Percentiles rank a stretch among this genome's conserved stretches.
Conservation (phyloP, 2,329 filamentous ascomycete genomes). For the Chrysoporthe puriensis region DNA sequence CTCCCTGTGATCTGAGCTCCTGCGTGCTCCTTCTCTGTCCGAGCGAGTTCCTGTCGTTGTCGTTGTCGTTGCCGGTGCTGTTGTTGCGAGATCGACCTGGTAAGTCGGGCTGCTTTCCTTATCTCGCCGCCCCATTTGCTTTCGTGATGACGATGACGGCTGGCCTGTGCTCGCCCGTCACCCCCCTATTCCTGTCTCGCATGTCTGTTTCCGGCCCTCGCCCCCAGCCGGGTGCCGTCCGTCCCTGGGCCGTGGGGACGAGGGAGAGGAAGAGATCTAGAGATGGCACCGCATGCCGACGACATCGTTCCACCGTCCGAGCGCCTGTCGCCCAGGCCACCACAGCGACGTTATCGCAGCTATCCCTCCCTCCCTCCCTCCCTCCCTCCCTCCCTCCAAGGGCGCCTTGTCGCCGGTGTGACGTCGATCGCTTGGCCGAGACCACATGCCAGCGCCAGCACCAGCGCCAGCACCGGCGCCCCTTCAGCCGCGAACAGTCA, state of each 20-base stretch:
- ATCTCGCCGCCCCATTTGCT: not conserved
- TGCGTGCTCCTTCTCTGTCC: not conserved
- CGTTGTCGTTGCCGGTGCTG: no score
- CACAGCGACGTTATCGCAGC: not conserved
- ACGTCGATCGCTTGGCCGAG: not conserved
- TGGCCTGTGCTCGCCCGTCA: conserved; percentile 8
- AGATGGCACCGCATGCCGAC: not conserved
- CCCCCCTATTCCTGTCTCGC: not conserved
- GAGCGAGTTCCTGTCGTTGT: not conserved
- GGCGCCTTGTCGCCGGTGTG: not conserved
- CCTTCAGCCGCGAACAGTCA: not conserved
- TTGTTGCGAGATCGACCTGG: not conserved
- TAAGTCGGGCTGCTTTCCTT: conserved; percentile 1
- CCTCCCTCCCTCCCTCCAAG: not conserved
- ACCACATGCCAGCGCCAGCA: not conserved
- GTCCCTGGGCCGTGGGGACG: not conserved
- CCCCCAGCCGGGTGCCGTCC: not conserved
- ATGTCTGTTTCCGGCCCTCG: not conserved
- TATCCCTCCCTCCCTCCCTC: not conserved
- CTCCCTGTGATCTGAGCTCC: not conserved
- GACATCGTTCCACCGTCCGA: not conserved
- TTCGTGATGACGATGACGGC: conserved; percentile 1
- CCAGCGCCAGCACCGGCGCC: not conserved
- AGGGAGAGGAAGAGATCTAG: not conserved
- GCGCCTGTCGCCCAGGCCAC: not conserved